Base-by-base conservation (phyloP, 148 eudicot genomes). In the Rhododendron kiyosumense region DNA sequence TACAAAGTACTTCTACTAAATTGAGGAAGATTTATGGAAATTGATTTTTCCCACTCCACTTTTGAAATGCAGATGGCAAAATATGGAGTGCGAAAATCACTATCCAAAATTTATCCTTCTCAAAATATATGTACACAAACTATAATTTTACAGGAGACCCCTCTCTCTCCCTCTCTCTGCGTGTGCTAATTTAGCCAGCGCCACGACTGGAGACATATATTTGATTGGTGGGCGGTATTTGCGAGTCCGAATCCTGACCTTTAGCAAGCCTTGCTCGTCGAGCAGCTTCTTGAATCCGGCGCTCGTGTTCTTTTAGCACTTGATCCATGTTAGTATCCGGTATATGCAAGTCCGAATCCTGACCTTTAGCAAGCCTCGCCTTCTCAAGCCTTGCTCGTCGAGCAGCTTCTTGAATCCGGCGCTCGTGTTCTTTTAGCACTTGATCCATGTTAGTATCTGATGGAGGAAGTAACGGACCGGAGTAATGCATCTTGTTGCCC, bases 271-370 rank as follows among this genome's bases (percentile, higher is more conserved):
- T 92, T 41, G 94, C 91, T 89, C 96, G 93, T 61, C 99, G 94
- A 86, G 94, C 95, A 63, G 91, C 94, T 43, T 95, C 98, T 84
- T 94, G 98, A 67, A 96, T 91, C 81, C 85, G 91, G 8, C 92
- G 93, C 82, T 96, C 98, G 17, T 93, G 98, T 84, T 95, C 95
- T 81, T 91, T 93, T 3, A 95, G 94, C 93, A 95, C 89, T 87
- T 91, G 94, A 82, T 96, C 98, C 49, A 94, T 87, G 82, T 95
- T 93, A 30, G 38, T 5, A 78, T 89, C 90, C 20, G 81, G 22
- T 26, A 28, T 9, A 69, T 67, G 84, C 85, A 41, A 18, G 22
- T n/a, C 81, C 30, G 87, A 84, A 32, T 86, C 86, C 54, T 85
- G 88, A 77, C 85, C 87, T 90, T 85, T 90, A 88, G 86, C 89